Conservation (phyloP, 2,329 filamentous ascomycete species). For the Paecilomyces sp. region DNA sequence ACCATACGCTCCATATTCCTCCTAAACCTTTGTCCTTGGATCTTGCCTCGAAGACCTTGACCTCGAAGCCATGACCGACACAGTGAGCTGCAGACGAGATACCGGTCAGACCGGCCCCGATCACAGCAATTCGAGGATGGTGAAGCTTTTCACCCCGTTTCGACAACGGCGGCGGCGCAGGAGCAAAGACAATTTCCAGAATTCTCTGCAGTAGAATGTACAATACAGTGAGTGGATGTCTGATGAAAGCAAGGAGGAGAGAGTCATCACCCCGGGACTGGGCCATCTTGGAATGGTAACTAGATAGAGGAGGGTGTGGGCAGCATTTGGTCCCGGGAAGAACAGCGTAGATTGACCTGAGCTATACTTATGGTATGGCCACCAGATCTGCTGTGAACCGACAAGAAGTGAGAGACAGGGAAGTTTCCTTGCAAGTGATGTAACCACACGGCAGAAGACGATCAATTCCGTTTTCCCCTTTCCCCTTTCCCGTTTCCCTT, state of each 20-base stretch:
- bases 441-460: background rate
- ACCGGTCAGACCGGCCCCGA: slow-evolving; percentile 66
- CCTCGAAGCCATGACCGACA: slow-evolving; percentile 78
- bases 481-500: too few species aligned
- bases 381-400: background rate
- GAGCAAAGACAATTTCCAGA: slow-evolving; percentile 54
- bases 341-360: background rate
- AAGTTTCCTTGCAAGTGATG: background rate
- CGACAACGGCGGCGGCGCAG: slow-evolving; percentile 55
- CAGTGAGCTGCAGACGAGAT: slow-evolving; percentile 76
- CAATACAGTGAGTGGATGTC: background rate
- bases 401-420: background rate
- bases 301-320: background rate
- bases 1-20: slow-evolving; percentile 70
- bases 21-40: slow-evolving; percentile 55
- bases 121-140: slow-evolving; percentile 60
- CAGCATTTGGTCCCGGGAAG: background rate
- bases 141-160: slow-evolving; percentile 34
- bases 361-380: background rate
- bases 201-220: background rate
- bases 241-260: background rate
- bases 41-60: slow-evolving; percentile 69
- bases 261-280: background rate
- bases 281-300: background rate
- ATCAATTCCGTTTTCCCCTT: background rate